Evolutionary conservation across 148 eudicot species (phyloP), one percentile per base, ranked within the genome.

Genomic region (Bassia scoparia): DNA sequence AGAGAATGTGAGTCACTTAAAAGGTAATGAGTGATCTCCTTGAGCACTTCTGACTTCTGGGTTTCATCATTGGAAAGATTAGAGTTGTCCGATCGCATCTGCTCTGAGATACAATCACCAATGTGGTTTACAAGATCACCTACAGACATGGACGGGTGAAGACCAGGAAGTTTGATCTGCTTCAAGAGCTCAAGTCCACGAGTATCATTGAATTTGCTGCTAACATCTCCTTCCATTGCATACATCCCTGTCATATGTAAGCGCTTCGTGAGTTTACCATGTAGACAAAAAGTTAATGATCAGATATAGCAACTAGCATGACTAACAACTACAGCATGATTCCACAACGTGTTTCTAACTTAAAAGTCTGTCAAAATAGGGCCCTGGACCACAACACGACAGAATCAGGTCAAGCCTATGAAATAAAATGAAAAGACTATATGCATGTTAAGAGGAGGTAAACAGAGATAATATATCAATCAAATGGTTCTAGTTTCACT

Each of bases 101-200:
- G 88, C 76, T 88, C 96, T 20, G 91, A 84, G 54, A 93, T 82
- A 46, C 91, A 86, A 48, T 88, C 78, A 18, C 90, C 96, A 37
- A 93, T 78, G 74, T 87, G 92, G 81, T 78, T 90, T 54, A 90
- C 89, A 17, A 93, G 83, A 81, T 93, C 96, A 26, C 84, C 88
- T 80, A 90, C 88, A 7, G 93, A 90, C 93, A 90, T 87, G 20
- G 96, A 90, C 24, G 90, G 75, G 74, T 74, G 87, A 37, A 93
- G 81, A 41, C 88, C 90, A 15, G 91, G 93, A 13, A 85, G 83
- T 74, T 78, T 90, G 68, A 85, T 83, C 43, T 83, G 89, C 56
- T 84, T 89, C 76, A 86, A 76, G 56, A 84, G 76, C 77, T 79
- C 75, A 54, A 83, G 83, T 41, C 75, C 77, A 50, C 81, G 78